Conservation (phyloP, 1,139 yeast genomes). For the Yamadazyma oceani region DNA sequence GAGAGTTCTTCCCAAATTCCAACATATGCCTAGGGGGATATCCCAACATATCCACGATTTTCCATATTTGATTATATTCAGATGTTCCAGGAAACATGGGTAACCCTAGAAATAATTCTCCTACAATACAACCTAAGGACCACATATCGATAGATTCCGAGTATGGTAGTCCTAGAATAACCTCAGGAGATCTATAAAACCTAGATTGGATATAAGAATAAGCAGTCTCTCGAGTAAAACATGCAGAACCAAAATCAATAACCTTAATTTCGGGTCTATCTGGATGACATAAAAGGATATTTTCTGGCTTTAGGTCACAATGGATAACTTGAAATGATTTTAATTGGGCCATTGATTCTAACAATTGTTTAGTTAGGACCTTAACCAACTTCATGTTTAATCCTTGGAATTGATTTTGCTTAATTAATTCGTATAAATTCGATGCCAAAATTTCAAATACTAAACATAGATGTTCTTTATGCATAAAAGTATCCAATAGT, state of each 20-base stretch:
- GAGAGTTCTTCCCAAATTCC: slow-evolving; percentile 87
- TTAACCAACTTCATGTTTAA: slow-evolving; percentile 78
- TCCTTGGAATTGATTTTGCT: slow-evolving; percentile 94
- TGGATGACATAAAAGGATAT: slow-evolving; percentile 75
- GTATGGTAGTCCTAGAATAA: slow-evolving; percentile 84
- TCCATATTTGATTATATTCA: slow-evolving; percentile 84
- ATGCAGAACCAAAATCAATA: slow-evolving; percentile 96
- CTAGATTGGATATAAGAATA: slow-evolving; percentile 95
- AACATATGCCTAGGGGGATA: slow-evolving; percentile 95
- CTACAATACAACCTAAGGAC: slow-evolving; percentile 96
- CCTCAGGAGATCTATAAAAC: slow-evolving; percentile 95
- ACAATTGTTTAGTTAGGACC: slow-evolving; percentile 72
- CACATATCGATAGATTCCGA: slow-evolving; percentile 96
- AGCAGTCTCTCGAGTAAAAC: slow-evolving; percentile 85
- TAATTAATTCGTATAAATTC: slow-evolving; percentile 84
- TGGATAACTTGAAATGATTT: slow-evolving; percentile 87
- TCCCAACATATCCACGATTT: slow-evolving; percentile 83
- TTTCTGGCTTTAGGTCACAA: slow-evolving; percentile 96
- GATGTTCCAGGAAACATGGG: slow-evolving; percentile 96
- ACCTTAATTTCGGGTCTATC: slow-evolving; percentile 89
- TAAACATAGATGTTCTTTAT: slow-evolving; percentile 87
- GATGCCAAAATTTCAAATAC: slow-evolving; percentile 89
- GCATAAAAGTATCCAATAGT: slow-evolving; percentile 85
- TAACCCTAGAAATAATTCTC: slow-evolving; percentile 87
- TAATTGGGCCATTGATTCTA: slow-evolving; percentile 76